Evolutionary conservation across 2,329 filamentous ascomycete species (phyloP), one percentile per base, ranked within the genome.

Genomic region (Pyrenophora tritici-repentis): DNA sequence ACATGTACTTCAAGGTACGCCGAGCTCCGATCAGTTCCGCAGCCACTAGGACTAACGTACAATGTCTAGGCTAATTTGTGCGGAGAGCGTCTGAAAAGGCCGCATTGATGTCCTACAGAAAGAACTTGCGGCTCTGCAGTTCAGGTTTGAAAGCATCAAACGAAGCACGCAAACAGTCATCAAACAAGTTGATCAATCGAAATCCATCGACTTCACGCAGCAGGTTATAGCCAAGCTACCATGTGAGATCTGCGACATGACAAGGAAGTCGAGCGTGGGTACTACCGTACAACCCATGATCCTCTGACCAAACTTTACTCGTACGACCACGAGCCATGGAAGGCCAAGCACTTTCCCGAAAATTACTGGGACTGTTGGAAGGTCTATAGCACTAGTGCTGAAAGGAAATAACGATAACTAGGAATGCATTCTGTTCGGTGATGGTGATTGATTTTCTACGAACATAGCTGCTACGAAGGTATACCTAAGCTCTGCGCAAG

Each of bases 221-320:
- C 22, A 34, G 0, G 22, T 65, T 16, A 31, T 53, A 14, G 37
- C 16, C 36, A 55, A 24, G n/a, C n/a, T 62, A 4, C 59, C 59
- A 1, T 50, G 57, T 8, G 59, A 62, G 29, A 29, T 62, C 2
- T 59, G 61, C 6, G 59, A 64, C 14, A 20, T 6, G 22, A 45
- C 26, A 52, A 61, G 20, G 38, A 45, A 18, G 60, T 65, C 14
- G 53, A 58, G 17, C 56, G 59, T 38, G 56, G 62, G 26, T 57
- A 63, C 45, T 65, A 61, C 34, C 55, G 60, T 20, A 55, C 56
- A 10, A 63, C 58, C 8, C 31, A 51, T 6, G 61, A 65, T 18
- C 60, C 60, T 4, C 14, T 50, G 10, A 62, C 62, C 1, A 47
- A 44, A 20, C 49, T 59, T 4, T 62, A 62, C 47, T 58, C 56